phyloP scores from a whole-genome alignment of 2,329 filamentous ascomycete genomes.

The Lachnum nothofagi region DNA sequence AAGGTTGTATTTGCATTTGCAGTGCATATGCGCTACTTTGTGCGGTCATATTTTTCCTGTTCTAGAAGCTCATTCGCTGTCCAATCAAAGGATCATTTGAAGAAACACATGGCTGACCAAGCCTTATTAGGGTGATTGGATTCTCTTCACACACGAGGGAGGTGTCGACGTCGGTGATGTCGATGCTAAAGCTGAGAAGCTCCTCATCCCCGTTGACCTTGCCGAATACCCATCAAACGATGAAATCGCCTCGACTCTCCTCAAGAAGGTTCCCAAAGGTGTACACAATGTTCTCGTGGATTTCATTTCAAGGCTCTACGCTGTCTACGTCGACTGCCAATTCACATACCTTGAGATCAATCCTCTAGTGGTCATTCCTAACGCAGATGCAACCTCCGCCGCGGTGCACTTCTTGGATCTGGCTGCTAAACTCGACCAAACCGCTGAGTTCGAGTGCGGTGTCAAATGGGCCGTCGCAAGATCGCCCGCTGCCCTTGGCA shows the following conservation, averaged over 20 bases:
- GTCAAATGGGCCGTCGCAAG: constrained; percentile 98
- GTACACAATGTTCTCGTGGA: constrained; percentile 97
- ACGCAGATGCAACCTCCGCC: constrained; percentile 83
- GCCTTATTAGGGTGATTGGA: constrained; percentile 80
- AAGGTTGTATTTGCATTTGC: constrained; percentile 21
- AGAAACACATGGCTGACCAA: constrained; percentile 24
- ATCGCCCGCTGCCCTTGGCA: constrained; percentile 80
- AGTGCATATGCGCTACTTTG: constrained; percentile 12
- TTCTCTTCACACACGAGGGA: constrained; percentile 99
- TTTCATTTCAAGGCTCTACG: constrained; percentile 97
- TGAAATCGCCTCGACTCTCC: constrained; percentile 75
- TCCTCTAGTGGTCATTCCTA: constrained; percentile 95
- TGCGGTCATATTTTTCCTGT: constrained; percentile 9
- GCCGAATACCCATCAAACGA: constrained; percentile 93
- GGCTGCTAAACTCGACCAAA: constrained; percentile 98
- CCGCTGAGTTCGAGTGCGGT: constrained; percentile 98
- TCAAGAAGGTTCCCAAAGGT: constrained; percentile 91
- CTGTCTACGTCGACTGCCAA: constrained; percentile 98
- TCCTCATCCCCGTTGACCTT: constrained; percentile 93
- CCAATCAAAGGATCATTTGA: constrained; percentile 10
- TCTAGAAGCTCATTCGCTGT: constrained; percentile 6
- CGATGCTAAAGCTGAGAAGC: constrained; percentile 97
- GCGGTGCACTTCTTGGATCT: constrained; percentile 97
- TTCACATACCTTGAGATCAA: constrained; percentile 99
- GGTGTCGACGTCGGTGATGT: constrained; percentile 99